These are phyloP conservation scores for Chytridium lagenaria DNA, from an alignment of 371 early-diverging fungal species.

Conservation along the genomic window DNA sequence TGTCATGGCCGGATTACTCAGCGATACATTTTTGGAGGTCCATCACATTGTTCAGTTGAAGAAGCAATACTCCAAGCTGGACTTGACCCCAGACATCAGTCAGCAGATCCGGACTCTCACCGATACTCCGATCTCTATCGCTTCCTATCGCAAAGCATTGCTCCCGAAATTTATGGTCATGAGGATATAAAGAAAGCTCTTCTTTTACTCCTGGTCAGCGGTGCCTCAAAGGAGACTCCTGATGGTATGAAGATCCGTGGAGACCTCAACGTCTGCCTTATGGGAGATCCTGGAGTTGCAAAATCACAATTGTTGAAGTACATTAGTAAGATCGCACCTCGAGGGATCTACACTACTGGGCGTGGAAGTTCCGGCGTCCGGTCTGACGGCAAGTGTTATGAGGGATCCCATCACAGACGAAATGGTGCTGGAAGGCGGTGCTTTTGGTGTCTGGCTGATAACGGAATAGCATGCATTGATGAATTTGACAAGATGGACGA, in stretches of 20 bases:
- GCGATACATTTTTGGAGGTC: conserved; percentile 96
- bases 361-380: conserved; percentile 99
- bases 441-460: conserved; percentile 98
- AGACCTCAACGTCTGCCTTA: conserved; percentile 96
- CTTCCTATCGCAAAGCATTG: conserved; percentile 88
- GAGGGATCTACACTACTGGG: conserved; percentile 98
- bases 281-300: conserved; percentile 99
- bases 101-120: conserved; percentile 68
- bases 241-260: conserved; percentile 95
- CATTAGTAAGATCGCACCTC: conserved; percentile 93
- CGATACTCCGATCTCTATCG: conserved; percentile 78
- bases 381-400: conserved; percentile 97
- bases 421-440: conserved; percentile 99
- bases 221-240: conserved; percentile 81
- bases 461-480: conserved; percentile 98
- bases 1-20: conserved; percentile 94
- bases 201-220: conserved; percentile 86
- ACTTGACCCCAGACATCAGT: conserved; percentile 67
- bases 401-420: conserved; percentile 97
- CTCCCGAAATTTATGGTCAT: conserved; percentile 96
- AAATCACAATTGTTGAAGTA: conserved; percentile 99
- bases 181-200: conserved; percentile 95
- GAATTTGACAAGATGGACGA: conserved; percentile 99
- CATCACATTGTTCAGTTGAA: conserved; percentile 85
- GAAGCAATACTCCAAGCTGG: conserved; percentile 86